phyloP scores from a whole-genome alignment of 78 protist genomes.

The Dictyostelium purpureum region DNA sequence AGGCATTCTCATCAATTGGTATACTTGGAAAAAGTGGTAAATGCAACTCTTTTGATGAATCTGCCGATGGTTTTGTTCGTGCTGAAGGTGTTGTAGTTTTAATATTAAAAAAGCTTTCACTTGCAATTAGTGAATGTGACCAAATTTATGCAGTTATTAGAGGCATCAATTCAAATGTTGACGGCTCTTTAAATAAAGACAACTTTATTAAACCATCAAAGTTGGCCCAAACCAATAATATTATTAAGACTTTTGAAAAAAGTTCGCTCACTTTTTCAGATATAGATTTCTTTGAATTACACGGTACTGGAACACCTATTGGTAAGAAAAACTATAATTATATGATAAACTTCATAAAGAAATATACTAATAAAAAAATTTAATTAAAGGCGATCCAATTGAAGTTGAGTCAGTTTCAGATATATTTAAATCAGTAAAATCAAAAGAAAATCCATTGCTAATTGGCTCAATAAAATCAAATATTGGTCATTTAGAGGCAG shows the following conservation, averaged over 20 bases:
- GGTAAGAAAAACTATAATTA: too few relatives aligned
- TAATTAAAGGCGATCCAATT: constrained; percentile 12
- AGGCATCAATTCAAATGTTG: constrained; percentile 58
- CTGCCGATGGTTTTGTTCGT: constrained; percentile 92
- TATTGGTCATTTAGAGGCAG: constrained; percentile 84
- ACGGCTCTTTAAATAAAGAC: constrained; percentile 82
- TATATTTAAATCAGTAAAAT: neutral
- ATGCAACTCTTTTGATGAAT: constrained; percentile 82
- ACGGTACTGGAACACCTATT: constrained; percentile 91
- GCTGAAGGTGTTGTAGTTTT: constrained; percentile 84
- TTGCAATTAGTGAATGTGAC: constrained; percentile 28
- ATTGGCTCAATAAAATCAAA: constrained; percentile 84
- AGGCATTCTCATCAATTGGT: neutral
- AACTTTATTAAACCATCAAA: neutral
- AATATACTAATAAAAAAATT: too few relatives aligned
- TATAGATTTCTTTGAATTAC: constrained; percentile 84
- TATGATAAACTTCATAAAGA: constrained; percentile 68
- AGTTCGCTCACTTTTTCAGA: neutral
- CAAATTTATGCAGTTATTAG: constrained; percentile 54
- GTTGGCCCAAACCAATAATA: constrained; percentile 14
- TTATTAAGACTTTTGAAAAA: constrained; percentile 8
- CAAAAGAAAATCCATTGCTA: constrained; percentile 10
- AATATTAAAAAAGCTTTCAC: constrained; percentile 34
- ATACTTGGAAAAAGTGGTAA: constrained; percentile 65
- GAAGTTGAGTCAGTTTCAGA: constrained; percentile 16